Evolutionary conservation across 169 alveolate species (phyloP).

Genomic region (Plasmodium relictum): DNA sequence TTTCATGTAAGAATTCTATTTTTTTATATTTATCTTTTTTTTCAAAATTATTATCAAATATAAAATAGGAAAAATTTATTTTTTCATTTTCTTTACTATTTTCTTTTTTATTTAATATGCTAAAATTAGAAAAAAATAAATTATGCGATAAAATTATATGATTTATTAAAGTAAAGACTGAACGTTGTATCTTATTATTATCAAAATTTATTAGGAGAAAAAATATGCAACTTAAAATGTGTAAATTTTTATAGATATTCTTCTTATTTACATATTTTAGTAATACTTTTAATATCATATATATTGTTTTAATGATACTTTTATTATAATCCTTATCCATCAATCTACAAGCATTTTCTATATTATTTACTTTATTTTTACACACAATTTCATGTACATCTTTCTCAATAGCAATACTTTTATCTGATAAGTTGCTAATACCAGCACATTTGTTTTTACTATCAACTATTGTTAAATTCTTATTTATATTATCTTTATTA

Average conservation of each 20-base stretch:
- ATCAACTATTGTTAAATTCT: no score
- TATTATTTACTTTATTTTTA: background rate
- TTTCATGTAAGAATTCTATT: conserved; percentile 49
- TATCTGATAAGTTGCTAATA: no score
- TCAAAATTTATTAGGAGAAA: conserved; percentile 34
- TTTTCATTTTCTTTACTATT: background rate
- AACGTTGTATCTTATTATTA: background rate
- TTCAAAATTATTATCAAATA: conserved; percentile 25
- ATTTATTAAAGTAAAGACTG: background rate
- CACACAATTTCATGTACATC: background rate
- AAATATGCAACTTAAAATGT: conserved; percentile 38
- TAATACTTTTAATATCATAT: conserved; percentile 34
- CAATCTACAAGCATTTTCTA: conserved; percentile 5
- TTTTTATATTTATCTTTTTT: conserved; percentile 8
- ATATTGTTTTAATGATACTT: conserved; percentile 4
- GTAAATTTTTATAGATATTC: conserved; percentile 42
- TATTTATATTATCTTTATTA: no score
- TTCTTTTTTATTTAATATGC: conserved; percentile 3
- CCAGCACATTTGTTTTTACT: no score
- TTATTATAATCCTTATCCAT: conserved; percentile 11
- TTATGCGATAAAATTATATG: conserved; percentile 34
- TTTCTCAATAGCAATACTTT: background rate
- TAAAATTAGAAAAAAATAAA: conserved; percentile 15
- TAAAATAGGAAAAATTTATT: background rate
- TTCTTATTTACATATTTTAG: conserved; percentile 25